Percentiles rank a stretch among this genome's conserved stretches.
Conservation (phyloP, 1,284 basidiomycete species). For the Apiotrichum mycotoxinovorans region DNA sequence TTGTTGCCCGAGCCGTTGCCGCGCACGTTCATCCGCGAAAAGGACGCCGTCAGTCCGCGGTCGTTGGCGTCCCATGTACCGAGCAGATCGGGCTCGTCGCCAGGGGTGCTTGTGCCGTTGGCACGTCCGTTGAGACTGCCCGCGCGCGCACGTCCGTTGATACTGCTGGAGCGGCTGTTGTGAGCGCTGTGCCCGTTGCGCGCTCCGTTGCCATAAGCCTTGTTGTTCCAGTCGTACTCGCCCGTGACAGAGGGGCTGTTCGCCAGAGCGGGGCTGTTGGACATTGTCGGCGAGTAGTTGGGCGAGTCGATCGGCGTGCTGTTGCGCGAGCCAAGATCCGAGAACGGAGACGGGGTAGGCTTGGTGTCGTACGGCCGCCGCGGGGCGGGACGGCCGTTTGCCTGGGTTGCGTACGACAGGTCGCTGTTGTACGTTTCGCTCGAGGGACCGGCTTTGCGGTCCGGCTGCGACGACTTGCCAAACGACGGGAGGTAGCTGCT, state of each 20-base stretch:
- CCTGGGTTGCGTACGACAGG: slow-evolving; percentile 5
- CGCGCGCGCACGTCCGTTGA: neutral
- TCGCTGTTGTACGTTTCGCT: slow-evolving; percentile 43
- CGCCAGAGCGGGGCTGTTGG: neutral
- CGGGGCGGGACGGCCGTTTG: slow-evolving; percentile 22
- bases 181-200: slow-evolving; percentile 19
- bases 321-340: slow-evolving; percentile 12
- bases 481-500: slow-evolving; percentile 33
- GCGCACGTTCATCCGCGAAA: slow-evolving; percentile 18
- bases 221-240: neutral
- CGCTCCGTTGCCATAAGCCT: neutral
- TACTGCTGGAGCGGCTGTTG: slow-evolving; percentile 13
- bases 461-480: neutral
- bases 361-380: slow-evolving; percentile 16
- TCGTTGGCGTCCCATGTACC: slow-evolving; percentile 36
- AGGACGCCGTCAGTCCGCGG: slow-evolving; percentile 34
- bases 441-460: slow-evolving; percentile 20
- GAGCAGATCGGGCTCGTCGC: slow-evolving; percentile 26
- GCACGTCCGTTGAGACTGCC: slow-evolving; percentile 6
- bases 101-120: neutral
- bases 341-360: slow-evolving; percentile 23
- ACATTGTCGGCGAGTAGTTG: neutral
- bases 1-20: slow-evolving; percentile 6
- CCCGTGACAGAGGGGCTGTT: neutral
- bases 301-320: slow-evolving; percentile 5